A percentile compares a stretch with the other conserved stretches of the same genome.
Conservation (phyloP, 352 stramenopile genomes). For the Thalassiosira sp. region DNA sequence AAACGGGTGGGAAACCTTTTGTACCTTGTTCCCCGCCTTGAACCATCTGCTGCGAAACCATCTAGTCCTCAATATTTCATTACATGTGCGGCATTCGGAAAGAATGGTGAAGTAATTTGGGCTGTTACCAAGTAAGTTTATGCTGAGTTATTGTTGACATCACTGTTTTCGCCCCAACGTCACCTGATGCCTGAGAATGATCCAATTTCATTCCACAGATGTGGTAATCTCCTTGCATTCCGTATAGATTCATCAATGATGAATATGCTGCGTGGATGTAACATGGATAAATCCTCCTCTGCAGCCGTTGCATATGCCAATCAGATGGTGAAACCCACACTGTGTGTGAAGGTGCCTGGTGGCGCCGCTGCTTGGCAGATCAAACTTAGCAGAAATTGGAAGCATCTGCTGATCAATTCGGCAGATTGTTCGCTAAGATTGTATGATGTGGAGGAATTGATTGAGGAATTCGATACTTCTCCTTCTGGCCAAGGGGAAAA, state of each 20-base stretch:
- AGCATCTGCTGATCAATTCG: slow-evolving; percentile 68
- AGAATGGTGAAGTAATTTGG: slow-evolving; percentile 62
- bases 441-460: slow-evolving; percentile 62
- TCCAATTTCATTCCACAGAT: neutral
- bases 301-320: neutral
- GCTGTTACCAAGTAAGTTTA: slow-evolving; percentile 56
- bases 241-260: slow-evolving; percentile 23
- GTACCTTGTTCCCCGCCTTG: slow-evolving; percentile 17
- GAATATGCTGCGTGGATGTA: slow-evolving; percentile 12
- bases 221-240: slow-evolving; percentile 34
- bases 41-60: neutral
- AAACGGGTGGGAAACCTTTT: slow-evolving; percentile 25
- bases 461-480: slow-evolving; percentile 6
- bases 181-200: neutral
- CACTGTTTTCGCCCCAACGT: neutral
- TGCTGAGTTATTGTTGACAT: neutral
- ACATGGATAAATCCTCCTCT: slow-evolving; percentile 2
- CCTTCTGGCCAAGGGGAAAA: no score
- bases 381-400: slow-evolving; percentile 64
- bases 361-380: slow-evolving; percentile 58
- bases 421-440: slow-evolving; percentile 69
- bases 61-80: slow-evolving; percentile 51
- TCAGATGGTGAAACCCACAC: slow-evolving; percentile 11
- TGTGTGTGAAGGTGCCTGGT: slow-evolving; percentile 55
- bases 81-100: slow-evolving; percentile 63